Evolutionary conservation across 2,329 filamentous ascomycete genomes (phyloP), one percentile per base, ranked within the genome.

Genomic region (Hypoxylon sp.): DNA sequence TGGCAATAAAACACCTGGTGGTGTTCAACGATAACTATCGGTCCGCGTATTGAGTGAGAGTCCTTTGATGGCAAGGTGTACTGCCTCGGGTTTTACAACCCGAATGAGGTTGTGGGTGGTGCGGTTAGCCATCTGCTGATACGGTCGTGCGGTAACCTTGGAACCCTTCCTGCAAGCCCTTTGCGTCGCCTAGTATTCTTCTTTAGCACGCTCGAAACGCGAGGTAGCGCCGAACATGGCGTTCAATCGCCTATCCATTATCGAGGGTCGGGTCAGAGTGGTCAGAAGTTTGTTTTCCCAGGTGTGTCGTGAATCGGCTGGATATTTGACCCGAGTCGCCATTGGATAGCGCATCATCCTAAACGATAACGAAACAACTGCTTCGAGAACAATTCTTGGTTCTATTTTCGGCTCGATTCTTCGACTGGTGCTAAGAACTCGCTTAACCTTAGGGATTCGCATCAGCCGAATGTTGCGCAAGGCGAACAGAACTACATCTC

Each of bases 51-150:
- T 51, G 24, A 27, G 24, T 27, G 44, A 44, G 50, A 50, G 51
- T 69, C 47, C 31, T 56, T 48, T 48, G 50, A 29, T 27, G 21
- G n/a, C 21, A 21, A 53, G 44, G 52, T 27, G 56, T 60, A 50
- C 47, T 52, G 57, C 58, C 61, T 69, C 69, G 69, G 69, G 63
- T 69, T 69, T 64, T 69, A 71, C 63, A 65, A 69, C 63, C 69
- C 69, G 63, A 69, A 63, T 53, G 48, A 62, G 54, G 54, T 60
- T 44, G 51, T 48, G 51, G 13, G 64, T 54, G 55, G 65, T 63
- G 63, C 52, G 51, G 44, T 42, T 59, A 62, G 53, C 67, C 67
- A 57, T 63, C 6, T 65, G 61, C 37, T 63, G 56, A 52, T 70
- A 48, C 57, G 52, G 63, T 64, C 61, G 61, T 42, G 37, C 56